Evolutionary conservation across 2,329 filamentous ascomycete genomes (phyloP), one percentile per base, ranked within the genome.

Genomic region (Cladophialophora bantiana): DNA sequence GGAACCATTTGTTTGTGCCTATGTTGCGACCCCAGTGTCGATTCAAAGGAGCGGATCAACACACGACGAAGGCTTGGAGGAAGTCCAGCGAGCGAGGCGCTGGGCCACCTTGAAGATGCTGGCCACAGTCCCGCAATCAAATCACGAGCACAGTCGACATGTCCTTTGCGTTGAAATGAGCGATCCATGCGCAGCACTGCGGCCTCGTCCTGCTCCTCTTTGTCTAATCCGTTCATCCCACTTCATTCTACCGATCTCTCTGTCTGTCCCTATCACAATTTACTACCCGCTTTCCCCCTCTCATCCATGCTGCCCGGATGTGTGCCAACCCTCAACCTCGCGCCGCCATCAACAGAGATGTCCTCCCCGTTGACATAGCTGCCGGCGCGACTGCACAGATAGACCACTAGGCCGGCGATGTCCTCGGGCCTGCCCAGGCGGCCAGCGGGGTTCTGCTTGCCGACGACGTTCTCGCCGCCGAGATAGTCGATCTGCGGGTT

Each of bases 331-430:
- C 65, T 64, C 56, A 67, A 31, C 45, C 65, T 59, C 4, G 65
- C 66, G 20, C 87, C 87, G 1, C 88, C 88, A 74, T 91, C 89
- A 48, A 90, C 74, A 9, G 85, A 79, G 68, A 90, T 86, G 2
- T 85, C 86, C 15, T 88, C 87, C 3, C 89, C 89, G 69, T 90
- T 91, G 40, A 89, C 82, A 75, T 84, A 90, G 1, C 85, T 81
- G 3, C 90, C 90, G 1, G 90, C 90, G 62, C 85, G 81, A 73
- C 89, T 90, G 45, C 84, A 83, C 74, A 93, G 77, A 78, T 90
- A 93, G 64, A 93, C 78, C 75, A 90, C 91, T 0, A 85, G 84
- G 0, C 89, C 92, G 0, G 90, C 92, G 72, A 95, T 90, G 78
- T 95, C 92, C 80, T 94, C 91, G 0, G 90, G 85, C 69, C 79